Evolutionary conservation across 345 rosid genomes (phyloP), one percentile per base, ranked within the genome.

Genomic region (Fremontodendron californicum): DNA sequence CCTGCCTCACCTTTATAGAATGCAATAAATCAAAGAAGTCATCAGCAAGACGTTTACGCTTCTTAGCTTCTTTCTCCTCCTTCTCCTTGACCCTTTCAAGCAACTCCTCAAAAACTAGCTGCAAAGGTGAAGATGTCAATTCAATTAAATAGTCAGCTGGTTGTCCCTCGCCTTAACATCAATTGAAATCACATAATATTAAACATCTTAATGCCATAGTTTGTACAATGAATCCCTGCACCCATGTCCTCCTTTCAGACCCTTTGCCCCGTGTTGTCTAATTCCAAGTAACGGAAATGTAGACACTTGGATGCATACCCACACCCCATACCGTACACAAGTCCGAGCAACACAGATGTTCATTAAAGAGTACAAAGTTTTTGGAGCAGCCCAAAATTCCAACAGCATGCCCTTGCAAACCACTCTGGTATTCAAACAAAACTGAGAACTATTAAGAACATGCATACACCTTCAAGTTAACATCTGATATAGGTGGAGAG

Each of bases 51-150:
- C 93, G 94, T 77, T 84, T 91, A 75, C 84, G 91, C 80, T 86
- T 96, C 85, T 89, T 91, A 61, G 92, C 94, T 74, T 92, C 98
- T 81, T 92, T 95, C 87, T 91, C 98, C 85, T 92, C 97, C 82
- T 92, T 96, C 80, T 90, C 97, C 85, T 76, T 89, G 40, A 83
- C 92, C 83, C 90, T 96, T 82, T 88, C 96, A 83, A 93, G 86
- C 84, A 96, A 82, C 73, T 93, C 98, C 66, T 90, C 96, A 80
- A 89, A 90, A 76, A 89, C 81, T 64, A 92, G 69, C 99, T 96
- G 89, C 71, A 84, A 79, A 77, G 52, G 58, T 75, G 68, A 54
- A 81, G 67, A 58, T 61, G 69, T 74, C 39, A 46, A 45, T 72
- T 77, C 71, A 77, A 66, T 78, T 66, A 37, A 73, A 64, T 45